Base-by-base conservation (phyloP, 2,329 filamentous ascomycete species). In the Lecanicillium sp. region DNA sequence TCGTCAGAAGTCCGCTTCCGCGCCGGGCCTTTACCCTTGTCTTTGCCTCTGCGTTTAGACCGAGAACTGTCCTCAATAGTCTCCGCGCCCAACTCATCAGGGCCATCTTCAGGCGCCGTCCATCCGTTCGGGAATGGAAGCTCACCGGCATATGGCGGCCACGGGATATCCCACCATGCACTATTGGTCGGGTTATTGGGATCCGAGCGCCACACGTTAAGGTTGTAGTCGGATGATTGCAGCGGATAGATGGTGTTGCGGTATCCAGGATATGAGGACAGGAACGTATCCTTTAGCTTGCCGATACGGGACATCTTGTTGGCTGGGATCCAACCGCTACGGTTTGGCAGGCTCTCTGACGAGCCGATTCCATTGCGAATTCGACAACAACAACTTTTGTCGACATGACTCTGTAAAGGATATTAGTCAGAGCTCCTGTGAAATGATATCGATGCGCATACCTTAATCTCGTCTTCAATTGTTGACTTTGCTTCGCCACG, bases 161-260 rank as follows among this genome's bases (percentile, higher is more conserved):
- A 58, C 3, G 55, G 55, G 1, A 56, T 48, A 17, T 41, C 36
- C 47, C 50, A 55, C 36, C 41, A 49, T 1, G 10, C 43, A 0
- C 37, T 31, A 36, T 61, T 61, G 4, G 43, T 44, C 7, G 50
- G 39, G 30, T 59, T 51, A 20, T 61, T 60, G 1, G 58, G 58
- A 18, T 61, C 58, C 4, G 52, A 54, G 8, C 44, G 40, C 55
- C 52, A 61, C 27, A 47, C 29, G 1, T 47, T 45, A 2, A 41
- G 37, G 30, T 46, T 45, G 15, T 40, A n/a, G 30, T 51, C 44
- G 20, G 34, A 17, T 2, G 28, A 3, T 4, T 46, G 34, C 8
- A 47, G 42, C 3, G 56, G 57, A 29, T 58, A 61, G 4, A 61
- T 27, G 0, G 58, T 60, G 13, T 45, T 45, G 6, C 30, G 28